A percentile compares a stretch with the other conserved stretches of the same genome.
Evolutionary conservation across 1,139 yeast genomes (phyloP).

Genomic region (Saccharomyces uvarum): DNA sequence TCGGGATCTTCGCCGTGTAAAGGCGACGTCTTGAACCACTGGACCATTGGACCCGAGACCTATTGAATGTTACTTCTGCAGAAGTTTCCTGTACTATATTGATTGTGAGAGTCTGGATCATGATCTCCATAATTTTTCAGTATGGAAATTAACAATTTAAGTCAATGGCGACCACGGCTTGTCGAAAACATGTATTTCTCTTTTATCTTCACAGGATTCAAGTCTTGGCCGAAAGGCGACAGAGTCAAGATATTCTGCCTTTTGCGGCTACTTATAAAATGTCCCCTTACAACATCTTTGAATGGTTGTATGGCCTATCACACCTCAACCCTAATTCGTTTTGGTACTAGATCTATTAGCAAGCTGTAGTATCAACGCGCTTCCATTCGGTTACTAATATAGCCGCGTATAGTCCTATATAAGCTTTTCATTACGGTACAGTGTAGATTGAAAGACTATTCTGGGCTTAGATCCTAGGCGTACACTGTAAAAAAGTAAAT

Average conservation of each 20-base stretch:
- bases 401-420: background rate
- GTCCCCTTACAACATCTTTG: background rate
- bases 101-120: background rate
- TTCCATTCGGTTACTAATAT: background rate
- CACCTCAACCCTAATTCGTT: background rate
- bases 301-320: background rate
- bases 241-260: background rate
- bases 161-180: background rate
- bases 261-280: background rate
- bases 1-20: constrained; percentile 37
- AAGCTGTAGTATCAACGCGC: background rate
- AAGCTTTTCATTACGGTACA: background rate
- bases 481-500: background rate
- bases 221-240: background rate
- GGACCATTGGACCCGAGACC: constrained; percentile 32
- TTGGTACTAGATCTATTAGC: background rate
- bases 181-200: background rate
- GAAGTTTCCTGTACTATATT: background rate
- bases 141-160: background rate
- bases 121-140: background rate
- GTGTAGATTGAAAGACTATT: background rate
- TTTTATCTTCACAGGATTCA: background rate
- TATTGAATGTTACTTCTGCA: background rate
- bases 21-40: constrained; percentile 36
- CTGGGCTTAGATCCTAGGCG: background rate